These are phyloP conservation scores for Scleroderma citrinum DNA, from an alignment of 768 basidiomycete species.

Conservation along the genomic window DNA sequence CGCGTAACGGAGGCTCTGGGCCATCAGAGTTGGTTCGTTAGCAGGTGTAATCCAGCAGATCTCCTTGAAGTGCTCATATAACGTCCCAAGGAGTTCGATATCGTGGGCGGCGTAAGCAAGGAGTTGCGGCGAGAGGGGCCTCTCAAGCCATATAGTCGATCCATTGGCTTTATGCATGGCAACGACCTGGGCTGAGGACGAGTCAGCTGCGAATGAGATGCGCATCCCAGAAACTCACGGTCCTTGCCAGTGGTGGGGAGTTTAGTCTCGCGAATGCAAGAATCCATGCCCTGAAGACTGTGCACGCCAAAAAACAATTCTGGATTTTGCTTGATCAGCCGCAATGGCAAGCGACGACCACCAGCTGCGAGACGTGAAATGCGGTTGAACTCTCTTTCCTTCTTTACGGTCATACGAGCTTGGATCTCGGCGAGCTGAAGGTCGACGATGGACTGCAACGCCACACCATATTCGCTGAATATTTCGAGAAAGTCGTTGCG, in stretches of 20 bases:
- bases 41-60: constrained; percentile 17
- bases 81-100: constrained; percentile 32
- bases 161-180: constrained; percentile 31
- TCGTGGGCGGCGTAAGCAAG: constrained; percentile 40
- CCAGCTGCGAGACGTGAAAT: constrained; percentile 20
- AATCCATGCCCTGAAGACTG: constrained; percentile 31
- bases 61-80: constrained; percentile 30
- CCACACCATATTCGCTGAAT: constrained; percentile 19
- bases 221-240: constrained; percentile 19
- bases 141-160: constrained; percentile 27
- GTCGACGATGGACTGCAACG: constrained; percentile 31
- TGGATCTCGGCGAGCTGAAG: constrained; percentile 37
- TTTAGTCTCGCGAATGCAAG: constrained; percentile 22
- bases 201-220: neutral
- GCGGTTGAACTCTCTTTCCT: constrained; percentile 23
- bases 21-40: constrained; percentile 11
- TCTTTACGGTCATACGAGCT: constrained; percentile 20
- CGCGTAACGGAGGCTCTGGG: constrained; percentile 26
- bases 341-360: constrained; percentile 18
- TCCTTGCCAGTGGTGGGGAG: constrained; percentile 27
- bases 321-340: constrained; percentile 18
- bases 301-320: constrained; percentile 28
- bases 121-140: constrained; percentile 33
- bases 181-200: constrained; percentile 27
- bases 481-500: constrained; percentile 37